A percentile compares a stretch with the other conserved stretches of the same genome.
These are phyloP conservation scores for Syzygium grande DNA, from an alignment of 345 rosid species.

Conservation along the genomic window DNA sequence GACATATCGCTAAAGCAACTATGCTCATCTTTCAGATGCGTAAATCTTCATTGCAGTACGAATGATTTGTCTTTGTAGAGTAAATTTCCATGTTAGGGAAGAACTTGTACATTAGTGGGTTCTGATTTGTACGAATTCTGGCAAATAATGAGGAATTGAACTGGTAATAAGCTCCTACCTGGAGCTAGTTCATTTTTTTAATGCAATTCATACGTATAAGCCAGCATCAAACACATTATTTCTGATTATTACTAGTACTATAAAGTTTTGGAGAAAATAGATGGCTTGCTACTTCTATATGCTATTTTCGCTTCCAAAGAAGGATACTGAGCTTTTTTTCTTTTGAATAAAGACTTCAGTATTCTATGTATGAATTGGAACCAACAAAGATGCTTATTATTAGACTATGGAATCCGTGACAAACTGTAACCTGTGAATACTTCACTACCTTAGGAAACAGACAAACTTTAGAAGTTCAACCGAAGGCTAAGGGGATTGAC, in stretches of 20 bases:
- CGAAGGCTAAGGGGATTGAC: slow-evolving; percentile 71
- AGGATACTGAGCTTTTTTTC: not conserved
- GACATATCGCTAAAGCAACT: not conserved
- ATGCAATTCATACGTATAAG: not conserved
- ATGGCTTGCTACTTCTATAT: not conserved
- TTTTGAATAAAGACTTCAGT: not conserved
- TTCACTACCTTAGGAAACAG: slow-evolving; percentile 42
- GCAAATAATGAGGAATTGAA: not conserved
- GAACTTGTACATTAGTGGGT: not conserved
- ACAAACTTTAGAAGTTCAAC: slow-evolving; percentile 67
- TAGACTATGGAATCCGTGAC: not conserved
- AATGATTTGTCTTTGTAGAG: not conserved
- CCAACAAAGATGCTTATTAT: not conserved
- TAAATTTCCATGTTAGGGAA: not conserved
- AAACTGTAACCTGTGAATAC: not conserved
- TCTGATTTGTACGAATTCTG: not conserved
- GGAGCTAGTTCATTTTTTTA: not conserved
- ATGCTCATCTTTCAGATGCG: not conserved
- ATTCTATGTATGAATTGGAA: not conserved
- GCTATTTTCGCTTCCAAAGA: not conserved
- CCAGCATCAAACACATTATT: not conserved
- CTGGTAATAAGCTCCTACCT: not conserved
- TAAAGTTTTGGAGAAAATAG: not conserved
- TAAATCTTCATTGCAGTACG: not conserved
- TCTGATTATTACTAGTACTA: not conserved